Evolutionary conservation across 106 monocot species (phyloP).

Genomic region (Dendrobium catenatum): DNA sequence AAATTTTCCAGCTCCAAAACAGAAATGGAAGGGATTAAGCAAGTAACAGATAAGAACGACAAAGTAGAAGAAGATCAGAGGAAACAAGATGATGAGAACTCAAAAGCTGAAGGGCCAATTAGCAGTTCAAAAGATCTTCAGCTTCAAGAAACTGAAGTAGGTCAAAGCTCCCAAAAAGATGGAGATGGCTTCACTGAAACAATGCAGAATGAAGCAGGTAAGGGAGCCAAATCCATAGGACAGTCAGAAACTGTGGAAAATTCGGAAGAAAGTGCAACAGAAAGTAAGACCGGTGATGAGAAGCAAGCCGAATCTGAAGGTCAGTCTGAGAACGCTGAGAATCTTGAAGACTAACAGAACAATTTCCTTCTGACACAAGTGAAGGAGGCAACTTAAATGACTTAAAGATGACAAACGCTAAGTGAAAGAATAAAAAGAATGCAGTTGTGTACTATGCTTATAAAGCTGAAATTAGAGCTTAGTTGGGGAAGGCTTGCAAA

Average conservation of each 20-base stretch:
- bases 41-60: not conserved
- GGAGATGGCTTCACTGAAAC: not conserved
- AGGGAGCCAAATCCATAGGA: not conserved
- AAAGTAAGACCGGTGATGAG: too few species aligned
- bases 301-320: not conserved
- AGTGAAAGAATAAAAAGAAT: not conserved
- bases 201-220: slow-evolving; percentile 1
- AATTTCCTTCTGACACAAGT: not conserved
- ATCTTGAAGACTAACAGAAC: not conserved
- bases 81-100: not conserved
- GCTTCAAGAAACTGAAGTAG: not conserved
- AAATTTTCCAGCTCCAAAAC: not conserved
- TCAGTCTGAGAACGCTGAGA: not conserved
- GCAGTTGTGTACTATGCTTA: not conserved
- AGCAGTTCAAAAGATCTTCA: not conserved
- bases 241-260: not conserved
- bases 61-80: not conserved
- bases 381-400: not conserved
- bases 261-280: not conserved
- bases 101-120: not conserved
- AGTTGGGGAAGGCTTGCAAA: not conserved
- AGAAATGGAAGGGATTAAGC: not conserved
- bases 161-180: not conserved
- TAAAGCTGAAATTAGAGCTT: slow-evolving; percentile 3
- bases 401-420: not conserved